phyloP scores from a whole-genome alignment of 169 alveolate genomes.

The Theileria luwenshuni region DNA sequence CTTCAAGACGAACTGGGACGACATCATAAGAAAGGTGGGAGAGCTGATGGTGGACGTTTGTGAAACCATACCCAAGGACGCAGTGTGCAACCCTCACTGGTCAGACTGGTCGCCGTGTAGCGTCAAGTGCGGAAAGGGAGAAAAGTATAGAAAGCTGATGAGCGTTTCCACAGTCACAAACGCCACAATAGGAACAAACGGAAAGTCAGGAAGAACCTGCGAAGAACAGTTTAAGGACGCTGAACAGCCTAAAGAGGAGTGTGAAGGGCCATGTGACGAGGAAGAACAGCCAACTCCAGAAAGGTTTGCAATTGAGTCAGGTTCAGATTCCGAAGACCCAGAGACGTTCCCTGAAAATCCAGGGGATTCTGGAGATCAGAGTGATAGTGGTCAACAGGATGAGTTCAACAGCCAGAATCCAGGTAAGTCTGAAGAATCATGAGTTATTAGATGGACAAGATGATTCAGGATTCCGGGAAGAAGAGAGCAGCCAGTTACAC shows the following conservation, averaged over 20 bases:
- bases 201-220: conserved; percentile 54
- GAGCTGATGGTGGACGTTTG: conserved; percentile 63
- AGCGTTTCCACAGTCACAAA: conserved; percentile 17
- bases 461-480: too few relatives aligned
- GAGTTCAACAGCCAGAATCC: too few relatives aligned
- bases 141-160: conserved; percentile 22
- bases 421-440: too few relatives aligned
- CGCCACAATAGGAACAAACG: conserved; percentile 45
- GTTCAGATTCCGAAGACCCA: too few relatives aligned
- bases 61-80: conserved; percentile 58
- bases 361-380: too few relatives aligned
- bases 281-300: not conserved
- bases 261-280: conserved; percentile 27
- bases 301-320: not conserved
- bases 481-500: too few relatives aligned
- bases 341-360: too few relatives aligned
- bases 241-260: conserved; percentile 34
- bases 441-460: too few relatives aligned
- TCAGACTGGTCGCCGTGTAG: conserved; percentile 62
- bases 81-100: conserved; percentile 58
- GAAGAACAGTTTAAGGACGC: conserved; percentile 32
- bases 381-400: too few relatives aligned
- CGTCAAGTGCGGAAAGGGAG: conserved; percentile 51
- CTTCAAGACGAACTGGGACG: conserved; percentile 64
- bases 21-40: conserved; percentile 37